Evolutionary conservation across 345 rosid species (phyloP), one percentile per base, ranked within the genome.

Genomic region (Euphorbia pulcherrima): DNA sequence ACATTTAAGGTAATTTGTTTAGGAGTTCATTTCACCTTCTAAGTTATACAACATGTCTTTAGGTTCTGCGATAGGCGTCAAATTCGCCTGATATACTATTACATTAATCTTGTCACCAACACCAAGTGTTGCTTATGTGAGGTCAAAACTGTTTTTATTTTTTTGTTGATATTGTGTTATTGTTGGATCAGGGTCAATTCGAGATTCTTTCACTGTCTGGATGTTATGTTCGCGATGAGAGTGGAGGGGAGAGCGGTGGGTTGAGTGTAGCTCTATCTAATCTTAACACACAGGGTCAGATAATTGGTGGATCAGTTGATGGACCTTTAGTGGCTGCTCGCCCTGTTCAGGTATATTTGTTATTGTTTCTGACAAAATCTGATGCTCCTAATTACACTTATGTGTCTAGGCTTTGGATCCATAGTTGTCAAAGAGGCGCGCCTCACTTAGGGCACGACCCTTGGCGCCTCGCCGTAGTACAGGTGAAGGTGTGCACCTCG

Each of bases 301-400:
- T 89, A 54, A 74, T 93, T 52, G 98, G 98, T 17, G 98, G 98
- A 73, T 96, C 88, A 65, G 86, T 93, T 76, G 88, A 88, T 14
- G 97, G 96, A 57, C 84, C 84, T 44, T 82, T 93, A 62, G 84
- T 76, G 48, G 98, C 98, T 68, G 89, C 88, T 8, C 91, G 99
- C 50, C 94, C 96, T 29, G 98, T 93, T 46, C 94, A 93, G 96
- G 98, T 93, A 72, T 54, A n/a, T 29, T 18, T 52, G 60, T 26
- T 41, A 41, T 74, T 21, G 27, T 10, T 17, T 30, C 0, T 26
- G 62, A 68, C 47, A 62, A 59, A 51, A 28, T 12, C 50, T 26
- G 39, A 13, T 55, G 39, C 6, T 21, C 40, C 37, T 44, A 44
- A 44, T 44, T 29, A 35, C 23, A 8, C 57, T 23, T 55, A n/a